Base-by-base conservation (phyloP, 2,329 filamentous ascomycete species). In the Nothopassalora personata region DNA sequence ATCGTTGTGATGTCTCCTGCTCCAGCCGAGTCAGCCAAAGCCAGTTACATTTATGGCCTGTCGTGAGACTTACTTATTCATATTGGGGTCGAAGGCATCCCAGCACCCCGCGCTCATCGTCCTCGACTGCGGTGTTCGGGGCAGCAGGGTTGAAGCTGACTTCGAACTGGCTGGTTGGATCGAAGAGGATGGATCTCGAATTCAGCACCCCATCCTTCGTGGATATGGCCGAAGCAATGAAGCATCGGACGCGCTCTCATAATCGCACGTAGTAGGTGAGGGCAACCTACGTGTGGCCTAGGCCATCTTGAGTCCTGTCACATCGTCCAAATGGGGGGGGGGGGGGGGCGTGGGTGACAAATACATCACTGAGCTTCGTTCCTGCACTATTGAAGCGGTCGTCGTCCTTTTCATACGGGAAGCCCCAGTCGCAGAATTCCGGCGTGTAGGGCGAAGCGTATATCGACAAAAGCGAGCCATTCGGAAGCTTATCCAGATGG, bases 221-320 rank as follows among this genome's bases (percentile, higher is more conserved):
- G 83, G n/a, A 84, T 80, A 60, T 85, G 83, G 0, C 82, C 82
- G 59, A 84, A 85, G 67, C 81, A 84, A 66, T 83, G 80, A 4
- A 85, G 62, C 6, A 68, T 67, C 1, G 82, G 82, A 30, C 71
- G 73, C 1, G 77, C 74, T 0, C 67, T 66, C 1, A 75, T 72
- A 0, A 85, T 66, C 0, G 82, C 79, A 0, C 67, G 68, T 55
- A 83, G 77, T 2, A 85, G 74, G 15, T 74, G 60, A 0, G 64
- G 63, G 59, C 80, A 80, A 19, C 82, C 80, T 18, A 73, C 74
- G 53, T 67, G 60, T 9, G n/a, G n/a, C n/a, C n/a, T n/a, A 64
- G 33, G 54, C 61, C 48, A 0, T 56, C 48, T 4, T 64, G 60
- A 10, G 64, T 64, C 50, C 60, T 48, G 52, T 73, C 70, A 3